phyloP scores from a whole-genome alignment of 2,329 filamentous ascomycete species.

The Pezicula carpinea region DNA sequence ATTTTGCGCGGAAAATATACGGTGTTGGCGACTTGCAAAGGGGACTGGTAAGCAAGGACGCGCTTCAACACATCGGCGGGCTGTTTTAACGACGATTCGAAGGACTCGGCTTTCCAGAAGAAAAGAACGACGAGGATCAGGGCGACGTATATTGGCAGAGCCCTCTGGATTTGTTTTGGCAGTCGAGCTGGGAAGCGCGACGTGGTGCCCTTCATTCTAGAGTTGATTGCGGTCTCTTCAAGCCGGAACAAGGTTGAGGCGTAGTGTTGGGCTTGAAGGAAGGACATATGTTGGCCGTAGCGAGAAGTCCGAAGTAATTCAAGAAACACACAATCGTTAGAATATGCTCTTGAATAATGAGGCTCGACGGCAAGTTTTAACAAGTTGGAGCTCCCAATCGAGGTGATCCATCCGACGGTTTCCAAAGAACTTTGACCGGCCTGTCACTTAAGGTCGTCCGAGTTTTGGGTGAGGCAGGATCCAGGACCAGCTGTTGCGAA shows the following conservation, averaged over 20 bases:
- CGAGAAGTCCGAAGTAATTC: no score
- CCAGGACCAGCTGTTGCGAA: background rate
- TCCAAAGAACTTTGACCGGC: no score
- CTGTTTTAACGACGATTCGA: conserved; percentile 3
- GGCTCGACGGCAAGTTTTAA: no score
- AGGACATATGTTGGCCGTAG: no score
- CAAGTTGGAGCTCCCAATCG: no score
- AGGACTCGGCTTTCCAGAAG: conserved; percentile 15
- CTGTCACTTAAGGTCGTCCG: background rate
- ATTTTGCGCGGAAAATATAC: conserved; percentile 60
- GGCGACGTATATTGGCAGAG: conserved; percentile 21
- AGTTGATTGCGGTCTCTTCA: background rate
- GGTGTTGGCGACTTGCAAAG: conserved; percentile 15
- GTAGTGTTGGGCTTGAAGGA: no score
- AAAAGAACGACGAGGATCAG: conserved; percentile 20
- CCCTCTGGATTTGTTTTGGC: conserved; percentile 18
- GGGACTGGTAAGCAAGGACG: conserved; percentile 19
- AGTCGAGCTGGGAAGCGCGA: conserved; percentile 2
- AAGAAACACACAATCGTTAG: no score
- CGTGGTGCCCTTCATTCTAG: conserved; percentile 7
- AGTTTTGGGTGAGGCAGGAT: background rate
- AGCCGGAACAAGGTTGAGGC: no score
- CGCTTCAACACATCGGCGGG: conserved; percentile 6
- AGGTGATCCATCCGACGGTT: no score
- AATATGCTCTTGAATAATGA: no score